Evolutionary conservation across 768 basidiomycete species (phyloP), one percentile per base, ranked within the genome.

Genomic region (Mycena metata): DNA sequence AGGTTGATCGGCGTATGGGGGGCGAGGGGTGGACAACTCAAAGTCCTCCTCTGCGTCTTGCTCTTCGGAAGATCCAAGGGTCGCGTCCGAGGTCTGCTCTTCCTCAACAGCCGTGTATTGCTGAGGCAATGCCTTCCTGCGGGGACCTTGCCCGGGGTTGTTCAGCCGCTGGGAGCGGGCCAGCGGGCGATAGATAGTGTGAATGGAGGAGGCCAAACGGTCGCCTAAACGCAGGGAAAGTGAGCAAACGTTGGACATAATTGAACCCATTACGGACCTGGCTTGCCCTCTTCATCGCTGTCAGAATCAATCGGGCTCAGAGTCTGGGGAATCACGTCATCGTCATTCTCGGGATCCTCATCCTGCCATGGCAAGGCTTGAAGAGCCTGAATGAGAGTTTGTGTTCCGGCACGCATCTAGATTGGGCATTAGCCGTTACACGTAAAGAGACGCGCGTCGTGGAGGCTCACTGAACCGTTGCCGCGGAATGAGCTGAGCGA

Each of bases 361-460:
- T 90, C 89, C 39, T 86, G 84, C 91, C 90, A 93, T 21, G 94
- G 95, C 46, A 95, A 83, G 2, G 93, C 94, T 74, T 95, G 94
- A 16, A 96, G 83, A 5, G 93, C 94, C 80, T 95, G 94, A 43
- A 96, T 95, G 56, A 96, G 87, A 3, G 94, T 93, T 76, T 96
- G 95, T 3, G 94, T 96, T 17, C 94, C 94, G 26, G 90, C 88
- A 45, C 93, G 90, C 89, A 96, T 92, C 94, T 96, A 75, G 64
- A 72, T 51, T 66, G 65, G 55, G 43, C 60, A 64, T 67, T 52
- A 55, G 62, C 47, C 49, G 45, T 63, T 42, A 62, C 60, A 60
- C 47, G 50, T 60, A 39, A 60, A 65, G 47, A 46, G 69, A 49
- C 42, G 63, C 60, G 60, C 64, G 52, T 55, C 64, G 51, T 17